Base-by-base conservation (phyloP, 1,284 basidiomycete genomes). In the Phaffia rhodozyma region DNA sequence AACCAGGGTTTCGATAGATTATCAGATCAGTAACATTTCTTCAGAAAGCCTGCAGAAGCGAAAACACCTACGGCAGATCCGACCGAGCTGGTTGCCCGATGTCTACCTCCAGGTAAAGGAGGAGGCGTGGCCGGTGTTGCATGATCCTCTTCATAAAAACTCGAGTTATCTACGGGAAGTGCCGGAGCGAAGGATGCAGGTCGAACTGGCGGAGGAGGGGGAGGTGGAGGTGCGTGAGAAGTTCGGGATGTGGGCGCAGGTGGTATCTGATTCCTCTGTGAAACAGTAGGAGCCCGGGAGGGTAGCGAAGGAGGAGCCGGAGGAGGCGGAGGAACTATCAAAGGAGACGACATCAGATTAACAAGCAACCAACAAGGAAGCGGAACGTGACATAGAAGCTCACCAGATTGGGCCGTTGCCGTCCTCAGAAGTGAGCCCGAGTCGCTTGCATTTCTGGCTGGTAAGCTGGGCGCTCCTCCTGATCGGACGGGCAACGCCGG, bases 251-350 rank as follows among this genome's bases (percentile, higher is more conserved):
- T 53, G 7, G 62, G 62, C 1, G 62, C 55, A 20, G 32, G n/a
- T 3, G 32, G 30, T 29, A 49, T 43, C 20, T 32, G 21, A 30
- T 30, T 49, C 11, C 16, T 21, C 9, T 29, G 23, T 20, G 55
- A 52, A 30, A 50, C 29, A 16, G 61, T 49, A 1, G 61, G 43
- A 0, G 62, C 18, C 48, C 62, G 57, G 11, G 62, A 63, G 13
- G 62, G 62, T 7, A 63, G 62, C 21, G 57, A 59, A 3, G 62
- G 62, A n/a, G 58, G 57, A 1, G 62, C 34, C 18, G 62, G 51
- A 32, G 57, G 56, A 20, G 51, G 51, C 25, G 51, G 25, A 20
- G 50, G 25, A 54, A 2, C 25, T 25, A 38, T 23, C 18, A 23
- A 32, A 27, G 30, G 52, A 61, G n/a, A 43, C 58, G 25, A 51